Percentiles rank a stretch among this genome's conserved stretches.
These are phyloP conservation scores for Exophiala sp. DNA, from an alignment of 2,329 filamentous ascomycete species.

Conservation along the genomic window DNA sequence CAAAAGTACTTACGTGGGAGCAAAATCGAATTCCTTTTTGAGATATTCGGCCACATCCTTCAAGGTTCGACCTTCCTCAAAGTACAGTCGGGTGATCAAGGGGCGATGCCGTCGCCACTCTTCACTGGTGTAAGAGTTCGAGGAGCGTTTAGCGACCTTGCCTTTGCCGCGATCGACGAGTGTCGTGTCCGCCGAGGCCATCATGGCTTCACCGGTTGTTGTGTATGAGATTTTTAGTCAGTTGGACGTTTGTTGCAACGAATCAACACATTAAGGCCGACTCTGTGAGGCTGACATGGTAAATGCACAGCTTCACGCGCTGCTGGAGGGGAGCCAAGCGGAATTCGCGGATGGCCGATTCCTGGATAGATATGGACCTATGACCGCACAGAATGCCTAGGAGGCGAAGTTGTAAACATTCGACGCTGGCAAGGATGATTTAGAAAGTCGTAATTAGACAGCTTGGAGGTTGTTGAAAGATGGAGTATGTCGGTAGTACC, in stretches of 20 bases:
- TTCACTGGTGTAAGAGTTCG: constrained; percentile 28
- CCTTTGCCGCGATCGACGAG: constrained; percentile 16
- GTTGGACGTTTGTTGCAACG: neutral
- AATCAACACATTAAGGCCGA: neutral
- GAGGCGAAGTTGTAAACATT: too few species aligned
- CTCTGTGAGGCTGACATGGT: too few species aligned
- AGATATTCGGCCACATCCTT: constrained; percentile 29
- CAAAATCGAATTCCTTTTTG: constrained; percentile 27
- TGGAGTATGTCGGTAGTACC: too few species aligned
- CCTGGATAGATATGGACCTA: neutral
- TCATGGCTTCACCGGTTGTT: neutral
- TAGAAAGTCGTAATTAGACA: too few species aligned
- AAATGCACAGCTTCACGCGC: too few species aligned
- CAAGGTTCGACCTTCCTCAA: constrained; percentile 28
- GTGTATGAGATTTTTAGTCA: neutral
- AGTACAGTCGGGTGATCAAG: constrained; percentile 28
- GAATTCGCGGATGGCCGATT: neutral
- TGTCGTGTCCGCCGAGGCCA: constrained; percentile 16
- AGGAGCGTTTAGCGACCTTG: constrained; percentile 26
- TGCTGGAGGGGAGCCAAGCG: neutral
- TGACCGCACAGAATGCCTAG: too few species aligned
- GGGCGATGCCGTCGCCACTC: constrained; percentile 28
- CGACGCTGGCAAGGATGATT: too few species aligned
- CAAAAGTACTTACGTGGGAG: constrained; percentile 26
- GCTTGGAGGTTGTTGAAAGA: too few species aligned